Evolutionary conservation across 345 rosid species (phyloP).

Genomic region (Theobroma cacao): DNA sequence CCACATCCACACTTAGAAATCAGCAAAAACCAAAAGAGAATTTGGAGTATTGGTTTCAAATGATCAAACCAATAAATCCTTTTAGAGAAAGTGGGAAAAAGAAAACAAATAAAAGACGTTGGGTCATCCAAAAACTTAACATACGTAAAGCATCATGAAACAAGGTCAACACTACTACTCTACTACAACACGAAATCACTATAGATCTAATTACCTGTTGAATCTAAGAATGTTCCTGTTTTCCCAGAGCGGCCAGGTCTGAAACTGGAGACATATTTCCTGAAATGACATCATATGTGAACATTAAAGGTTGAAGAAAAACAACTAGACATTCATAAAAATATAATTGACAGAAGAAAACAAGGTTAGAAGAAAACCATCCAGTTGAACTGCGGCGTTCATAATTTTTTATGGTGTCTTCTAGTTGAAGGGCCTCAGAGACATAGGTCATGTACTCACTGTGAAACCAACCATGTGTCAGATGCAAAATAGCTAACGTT

Average conservation of each 20-base stretch:
- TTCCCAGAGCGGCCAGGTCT: slow-evolving; percentile 65
- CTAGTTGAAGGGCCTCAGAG: slow-evolving; percentile 82
- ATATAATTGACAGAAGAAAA: slow-evolving; percentile 12
- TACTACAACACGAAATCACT: slow-evolving; percentile 1
- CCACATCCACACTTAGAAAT: background rate
- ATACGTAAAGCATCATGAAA: slow-evolving; percentile 8
- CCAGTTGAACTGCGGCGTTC: slow-evolving; percentile 82
- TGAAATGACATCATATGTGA: slow-evolving; percentile 29
- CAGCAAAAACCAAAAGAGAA: background rate
- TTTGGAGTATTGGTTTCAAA: background rate
- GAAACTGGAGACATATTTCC: slow-evolving; percentile 93
- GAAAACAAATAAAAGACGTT: background rate
- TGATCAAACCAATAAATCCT: background rate
- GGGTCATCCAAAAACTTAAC: background rate
- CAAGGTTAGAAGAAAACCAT: slow-evolving; percentile 58
- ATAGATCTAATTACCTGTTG: slow-evolving; percentile 51
- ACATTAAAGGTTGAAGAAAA: slow-evolving; percentile 14
- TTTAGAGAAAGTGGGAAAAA: background rate
- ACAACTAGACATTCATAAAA: background rate
- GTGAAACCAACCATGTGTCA: slow-evolving; percentile 24
- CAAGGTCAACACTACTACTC: background rate
- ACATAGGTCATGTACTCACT: slow-evolving; percentile 89
- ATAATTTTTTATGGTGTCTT: slow-evolving; percentile 87
- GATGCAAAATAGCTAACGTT: slow-evolving; percentile 4
- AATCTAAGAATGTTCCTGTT: slow-evolving; percentile 63